A percentile compares a stretch with the other conserved stretches of the same genome.
phyloP scores from a whole-genome alignment of 257 asterid species.

The Lantana camara region DNA sequence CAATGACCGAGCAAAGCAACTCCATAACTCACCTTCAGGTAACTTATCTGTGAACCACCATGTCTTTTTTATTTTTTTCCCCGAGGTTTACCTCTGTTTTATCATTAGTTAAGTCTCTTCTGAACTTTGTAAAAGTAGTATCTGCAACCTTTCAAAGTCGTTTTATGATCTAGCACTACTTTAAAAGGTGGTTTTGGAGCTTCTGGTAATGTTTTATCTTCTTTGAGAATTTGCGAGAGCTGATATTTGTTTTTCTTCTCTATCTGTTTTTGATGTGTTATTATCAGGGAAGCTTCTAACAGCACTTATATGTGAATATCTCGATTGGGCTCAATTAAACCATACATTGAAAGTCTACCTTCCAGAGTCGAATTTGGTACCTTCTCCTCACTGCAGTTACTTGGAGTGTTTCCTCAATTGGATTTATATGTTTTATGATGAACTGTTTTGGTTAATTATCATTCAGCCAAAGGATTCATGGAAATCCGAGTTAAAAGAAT shows the following conservation, averaged over 20 bases:
- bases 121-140: background rate
- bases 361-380: conserved; percentile 91
- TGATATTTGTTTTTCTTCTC: background rate
- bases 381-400: conserved; percentile 12
- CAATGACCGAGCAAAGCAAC: conserved; percentile 77
- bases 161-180: background rate
- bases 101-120: conserved; percentile 2
- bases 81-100: background rate
- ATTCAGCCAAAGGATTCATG: conserved; percentile 70
- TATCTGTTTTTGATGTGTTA: background rate
- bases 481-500: conserved; percentile 80
- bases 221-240: background rate
- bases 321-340: conserved; percentile 85
- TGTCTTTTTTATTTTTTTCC: background rate
- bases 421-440: conserved; percentile 3
- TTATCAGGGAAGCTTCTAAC: conserved; percentile 77
- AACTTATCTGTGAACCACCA: background rate
- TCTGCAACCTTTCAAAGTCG: background rate
- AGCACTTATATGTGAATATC: conserved; percentile 80
- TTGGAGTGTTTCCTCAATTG: conserved; percentile 9
- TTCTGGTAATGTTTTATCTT: background rate
- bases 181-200: background rate
- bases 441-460: conserved; percentile 2
- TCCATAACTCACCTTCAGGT: conserved; percentile 85
- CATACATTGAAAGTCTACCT: conserved; percentile 82